These are phyloP conservation scores for Colletotrichum falcatum DNA, from an alignment of 2,329 filamentous ascomycete species.

Conservation along the genomic window DNA sequence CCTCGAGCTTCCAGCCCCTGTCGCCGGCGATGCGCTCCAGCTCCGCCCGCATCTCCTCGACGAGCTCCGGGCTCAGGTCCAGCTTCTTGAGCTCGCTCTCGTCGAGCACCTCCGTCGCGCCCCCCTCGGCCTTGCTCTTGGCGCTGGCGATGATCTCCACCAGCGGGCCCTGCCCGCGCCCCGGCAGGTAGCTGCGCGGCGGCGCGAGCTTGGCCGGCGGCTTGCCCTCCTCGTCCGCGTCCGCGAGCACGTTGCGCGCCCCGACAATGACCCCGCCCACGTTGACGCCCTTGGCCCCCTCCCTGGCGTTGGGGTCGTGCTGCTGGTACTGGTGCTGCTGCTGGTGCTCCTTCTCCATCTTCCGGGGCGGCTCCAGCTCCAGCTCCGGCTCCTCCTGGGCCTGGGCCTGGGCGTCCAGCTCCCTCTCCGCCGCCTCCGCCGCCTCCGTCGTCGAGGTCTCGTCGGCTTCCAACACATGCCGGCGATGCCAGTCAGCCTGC, in stretches of 20 bases:
- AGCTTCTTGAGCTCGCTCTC: slow-evolving; percentile 76
- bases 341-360: background rate
- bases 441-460: slow-evolving; percentile 41
- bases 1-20: slow-evolving; percentile 82
- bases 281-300: slow-evolving; percentile 49
- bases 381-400: background rate
- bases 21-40: slow-evolving; percentile 77
- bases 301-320: slow-evolving; percentile 25
- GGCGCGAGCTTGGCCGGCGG: slow-evolving; percentile 59
- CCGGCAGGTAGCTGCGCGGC: slow-evolving; percentile 55
- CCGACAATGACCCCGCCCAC: slow-evolving; percentile 68
- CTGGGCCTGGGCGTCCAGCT: slow-evolving; percentile 20
- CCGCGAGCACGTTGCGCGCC: slow-evolving; percentile 61
- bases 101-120: slow-evolving; percentile 69
- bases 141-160: slow-evolving; percentile 60
- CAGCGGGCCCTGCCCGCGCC: slow-evolving; percentile 42
- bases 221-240: slow-evolving; percentile 60
- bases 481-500: slow-evolving; percentile 46
- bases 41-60: slow-evolving; percentile 77
- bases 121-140: slow-evolving; percentile 67
- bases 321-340: background rate
- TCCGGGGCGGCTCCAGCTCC: slow-evolving; percentile 17
- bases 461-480: slow-evolving; percentile 54
- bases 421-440: slow-evolving; percentile 41
- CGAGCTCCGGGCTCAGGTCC: slow-evolving; percentile 72